Evolutionary conservation across 106 monocot genomes (phyloP), one percentile per base, ranked within the genome.

Genomic region (Acanthochlamys bracteata): DNA sequence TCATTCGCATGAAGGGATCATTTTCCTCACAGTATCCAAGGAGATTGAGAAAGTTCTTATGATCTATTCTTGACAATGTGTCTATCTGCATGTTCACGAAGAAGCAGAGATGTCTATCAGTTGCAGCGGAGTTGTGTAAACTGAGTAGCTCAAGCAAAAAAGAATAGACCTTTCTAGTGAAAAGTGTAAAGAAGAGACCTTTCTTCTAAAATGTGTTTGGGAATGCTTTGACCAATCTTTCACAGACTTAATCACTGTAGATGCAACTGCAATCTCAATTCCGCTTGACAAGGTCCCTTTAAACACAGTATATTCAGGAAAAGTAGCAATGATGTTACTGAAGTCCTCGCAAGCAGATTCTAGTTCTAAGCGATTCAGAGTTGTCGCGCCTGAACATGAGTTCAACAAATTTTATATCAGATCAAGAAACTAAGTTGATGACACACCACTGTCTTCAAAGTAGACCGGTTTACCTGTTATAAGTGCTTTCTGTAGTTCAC

Each of bases 281-380:
- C 89, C 89, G 63, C 75, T 89, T 11, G 94, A 94, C 41, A 94
- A 67, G 51, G 86, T 94, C 7, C 94, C 94, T 64, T 96, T 96
- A 62, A 74, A 96, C 8, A 87, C 54, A 19, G 73, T 90, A 75
- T 60, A 87, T 16, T 73, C 57, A 20, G 84, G 76, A 67, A 41
- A 74, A 47, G 61, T 61, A 19, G 25, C 47, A 7, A 87, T 74
- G 19, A 96, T 83, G 69, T 96, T 96, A 74, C 84, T 90, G 66
- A 96, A 90, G 46, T 80, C 87, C 67, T 94, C 94, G 64, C 94
- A 94, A 47, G 94, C 94, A 24, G 79, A 81, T 66, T 86, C 84
- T 0, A 94, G 74, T 68, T 94, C 94, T n/a, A n/a, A n/a, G n/a
- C n/a, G n/a, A n/a, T n/a, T n/a, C n/a, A n/a, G n/a, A n/a, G n/a